These are phyloP conservation scores for Sporothrix mexicana DNA, from an alignment of 2,329 filamentous ascomycete species.

Conservation along the genomic window DNA sequence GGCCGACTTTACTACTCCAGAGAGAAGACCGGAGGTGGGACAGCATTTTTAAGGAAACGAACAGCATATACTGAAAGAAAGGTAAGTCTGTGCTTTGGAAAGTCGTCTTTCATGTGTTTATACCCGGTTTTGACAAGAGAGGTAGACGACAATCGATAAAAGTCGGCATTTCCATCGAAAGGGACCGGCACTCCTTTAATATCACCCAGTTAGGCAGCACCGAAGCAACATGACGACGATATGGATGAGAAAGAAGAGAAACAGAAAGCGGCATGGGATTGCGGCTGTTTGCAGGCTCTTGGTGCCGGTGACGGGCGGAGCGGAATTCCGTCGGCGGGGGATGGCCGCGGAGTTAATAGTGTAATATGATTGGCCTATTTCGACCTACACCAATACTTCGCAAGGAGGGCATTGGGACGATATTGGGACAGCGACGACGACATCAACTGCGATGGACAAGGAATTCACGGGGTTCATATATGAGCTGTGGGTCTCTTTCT, in stretches of 20 bases:
- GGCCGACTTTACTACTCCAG: background rate
- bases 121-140: background rate
- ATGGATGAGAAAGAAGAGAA: too few species aligned
- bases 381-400: background rate
- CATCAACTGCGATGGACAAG: background rate
- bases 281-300: too few species aligned
- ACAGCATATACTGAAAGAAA: background rate
- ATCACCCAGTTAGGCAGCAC: background rate
- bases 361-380: constrained; percentile 26
- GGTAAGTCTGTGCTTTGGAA: background rate
- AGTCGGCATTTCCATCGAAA: background rate
- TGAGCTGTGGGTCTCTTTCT: background rate
- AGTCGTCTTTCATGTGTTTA: background rate
- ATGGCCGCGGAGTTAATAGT: constrained; percentile 14
- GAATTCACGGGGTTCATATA: too few species aligned
- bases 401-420: background rate
- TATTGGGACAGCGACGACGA: background rate
- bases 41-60: background rate
- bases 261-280: too few species aligned
- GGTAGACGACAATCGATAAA: background rate
- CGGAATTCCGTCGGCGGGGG: constrained; percentile 15
- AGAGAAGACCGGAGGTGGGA: background rate
- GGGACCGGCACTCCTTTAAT: background rate
- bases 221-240: background rate
- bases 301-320: background rate